phyloP scores from a whole-genome alignment of 2,329 filamentous ascomycete genomes.

The Didymella arachidicola region DNA sequence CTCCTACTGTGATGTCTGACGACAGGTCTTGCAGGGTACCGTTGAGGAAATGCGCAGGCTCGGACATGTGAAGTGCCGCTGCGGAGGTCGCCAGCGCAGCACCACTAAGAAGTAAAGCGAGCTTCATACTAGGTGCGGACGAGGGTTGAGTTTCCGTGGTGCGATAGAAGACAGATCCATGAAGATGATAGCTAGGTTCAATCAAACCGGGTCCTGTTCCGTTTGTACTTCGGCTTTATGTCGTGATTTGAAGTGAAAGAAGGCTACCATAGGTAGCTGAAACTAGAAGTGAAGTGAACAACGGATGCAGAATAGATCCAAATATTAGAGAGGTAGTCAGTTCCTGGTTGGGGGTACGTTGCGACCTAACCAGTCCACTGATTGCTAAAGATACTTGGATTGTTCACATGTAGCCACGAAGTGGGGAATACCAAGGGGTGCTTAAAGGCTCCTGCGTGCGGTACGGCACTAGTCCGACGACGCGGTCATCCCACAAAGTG shows the following conservation, averaged over 20 bases:
- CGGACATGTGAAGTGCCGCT: too few relatives aligned
- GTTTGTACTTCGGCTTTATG: background rate
- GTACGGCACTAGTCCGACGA: too few relatives aligned
- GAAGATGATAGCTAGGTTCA: background rate
- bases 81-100: background rate
- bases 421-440: too few relatives aligned
- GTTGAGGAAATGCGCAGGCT: background rate
- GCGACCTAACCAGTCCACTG: too few relatives aligned
- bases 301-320: too few relatives aligned
- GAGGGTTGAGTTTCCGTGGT: background rate
- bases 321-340: too few relatives aligned
- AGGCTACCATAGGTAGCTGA: background rate
- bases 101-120: background rate
- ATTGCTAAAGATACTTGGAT: too few relatives aligned
- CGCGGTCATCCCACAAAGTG: too few relatives aligned
- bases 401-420: too few relatives aligned
- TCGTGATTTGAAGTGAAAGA: background rate
- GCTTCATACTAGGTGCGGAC: background rate
- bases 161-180: background rate
- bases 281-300: background rate
- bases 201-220: background rate
- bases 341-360: too few relatives aligned
- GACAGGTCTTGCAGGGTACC: background rate
- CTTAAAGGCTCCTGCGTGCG: too few relatives aligned
- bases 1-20: background rate